Base-by-base conservation (phyloP, 768 basidiomycete species). In the Psilocybe cubensis region DNA sequence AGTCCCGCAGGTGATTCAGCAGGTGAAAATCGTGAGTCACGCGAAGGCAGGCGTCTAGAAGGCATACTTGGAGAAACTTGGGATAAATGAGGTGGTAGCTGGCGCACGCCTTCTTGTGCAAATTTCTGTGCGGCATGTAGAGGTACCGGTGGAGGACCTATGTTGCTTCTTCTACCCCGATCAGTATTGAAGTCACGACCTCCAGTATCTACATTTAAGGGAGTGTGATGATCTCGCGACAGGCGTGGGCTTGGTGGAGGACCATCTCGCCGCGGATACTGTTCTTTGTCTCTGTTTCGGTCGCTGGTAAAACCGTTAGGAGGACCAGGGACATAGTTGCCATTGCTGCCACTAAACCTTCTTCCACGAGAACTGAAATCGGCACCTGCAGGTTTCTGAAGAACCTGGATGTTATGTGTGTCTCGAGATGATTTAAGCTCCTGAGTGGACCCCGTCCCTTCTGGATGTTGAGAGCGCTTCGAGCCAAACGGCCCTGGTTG, bases 61-160 rank as follows among this genome's bases (percentile, higher is more conserved):
- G 67, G 63, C 48, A 68, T 47, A 27, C 54, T 66, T 4, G 76
- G 64, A 20, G 75, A 70, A 20, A 63, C 49, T 52, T 77, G 75
- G 4, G 77, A 68, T 35, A 87, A 67, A 67, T 87, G 88, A 11
- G 87, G 84, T 4, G 86, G 87, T 1, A 83, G 65, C 60, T 85
- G 85, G 28, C 85, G 74, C 10, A 73, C 78, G 27, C 65, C 62
- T 20, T 83, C 83, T 58, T 72, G 75, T 17, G 72, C 72, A 4
- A 63, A 53, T 35, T 68, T 71, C 42, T 72, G 73, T 43, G 66
- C 42, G 5, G 75, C 70, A 59, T 75, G 76, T 38, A 68, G 38
- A 9, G 82, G 80, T 29, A 82, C 66, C 6, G 81, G 77, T 12
- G 84, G 82, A 23, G 82, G 83, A 11, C 81, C 83, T 82, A 85